Percentiles rank a stretch among this genome's conserved stretches.
Evolutionary conservation across 805 yeast species (phyloP).

Genomic region (Schwanniomyces polymorphus): DNA sequence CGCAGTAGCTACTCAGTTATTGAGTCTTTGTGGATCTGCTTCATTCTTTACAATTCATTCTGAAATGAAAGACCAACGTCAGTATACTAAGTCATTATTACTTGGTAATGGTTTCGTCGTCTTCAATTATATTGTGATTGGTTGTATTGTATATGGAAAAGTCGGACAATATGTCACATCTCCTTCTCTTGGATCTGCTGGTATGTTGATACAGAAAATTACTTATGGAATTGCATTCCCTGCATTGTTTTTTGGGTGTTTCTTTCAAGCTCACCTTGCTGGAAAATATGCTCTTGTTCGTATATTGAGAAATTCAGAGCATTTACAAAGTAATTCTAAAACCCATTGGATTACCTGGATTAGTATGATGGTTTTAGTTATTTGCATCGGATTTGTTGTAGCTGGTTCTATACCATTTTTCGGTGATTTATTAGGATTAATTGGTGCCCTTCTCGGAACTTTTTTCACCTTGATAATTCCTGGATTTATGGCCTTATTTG

Average conservation of each 20-base stretch:
- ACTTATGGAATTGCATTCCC: conserved; percentile 9
- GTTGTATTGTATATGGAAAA: conserved; percentile 10
- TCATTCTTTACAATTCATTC: conserved; percentile 11
- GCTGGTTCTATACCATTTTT: conserved; percentile 12
- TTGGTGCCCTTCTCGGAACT: conserved; percentile 10
- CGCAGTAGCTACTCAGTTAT: conserved; percentile 9
- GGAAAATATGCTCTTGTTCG: conserved; percentile 8
- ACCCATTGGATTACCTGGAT: conserved; percentile 9
- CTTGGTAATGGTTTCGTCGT: conserved; percentile 11
- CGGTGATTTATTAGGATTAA: conserved; percentile 8
- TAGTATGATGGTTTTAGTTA: conserved; percentile 6
- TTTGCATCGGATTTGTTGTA: conserved; percentile 7
- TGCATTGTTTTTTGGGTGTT: conserved; percentile 9
- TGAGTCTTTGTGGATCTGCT: conserved; percentile 9
- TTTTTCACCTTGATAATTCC: conserved; percentile 7
- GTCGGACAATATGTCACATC: conserved; percentile 10
- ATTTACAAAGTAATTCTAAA: conserved; percentile 8
- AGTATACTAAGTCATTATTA: conserved; percentile 7
- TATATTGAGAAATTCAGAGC: conserved; percentile 7
- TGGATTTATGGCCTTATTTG: conserved; percentile 7
- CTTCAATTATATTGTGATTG: conserved; percentile 7
- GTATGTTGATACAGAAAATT: conserved; percentile 8
- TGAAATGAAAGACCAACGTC: conserved; percentile 9
- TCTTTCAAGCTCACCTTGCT: conserved; percentile 11
- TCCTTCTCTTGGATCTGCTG: conserved; percentile 13